These are phyloP conservation scores for Gaillardinia entomophila DNA, from an alignment of 805 yeast genomes.

Conservation along the genomic window DNA sequence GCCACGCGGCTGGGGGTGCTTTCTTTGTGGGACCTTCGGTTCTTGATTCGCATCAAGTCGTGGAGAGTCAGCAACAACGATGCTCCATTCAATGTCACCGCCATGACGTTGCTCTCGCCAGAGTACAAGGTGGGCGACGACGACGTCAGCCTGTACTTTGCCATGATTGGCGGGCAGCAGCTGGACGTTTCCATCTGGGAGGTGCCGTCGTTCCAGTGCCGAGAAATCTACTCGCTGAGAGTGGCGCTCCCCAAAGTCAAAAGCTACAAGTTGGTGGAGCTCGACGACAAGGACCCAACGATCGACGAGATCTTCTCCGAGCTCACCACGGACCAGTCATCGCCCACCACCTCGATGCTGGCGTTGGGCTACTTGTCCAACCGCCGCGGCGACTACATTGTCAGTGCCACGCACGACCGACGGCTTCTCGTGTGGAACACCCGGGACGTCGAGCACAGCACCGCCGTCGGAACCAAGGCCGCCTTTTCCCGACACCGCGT, in stretches of 20 bases:
- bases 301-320: constrained; percentile 13
- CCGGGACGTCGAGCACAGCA: constrained; percentile 6
- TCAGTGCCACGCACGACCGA: constrained; percentile 21
- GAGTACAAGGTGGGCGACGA: constrained; percentile 25
- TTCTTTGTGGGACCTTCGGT: constrained; percentile 78
- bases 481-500: constrained; percentile 8
- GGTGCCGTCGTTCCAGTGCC: constrained; percentile 56
- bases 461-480: constrained; percentile 1
- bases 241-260: constrained; percentile 13
- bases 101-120: constrained; percentile 40
- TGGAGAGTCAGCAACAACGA: constrained; percentile 47
- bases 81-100: constrained; percentile 37
- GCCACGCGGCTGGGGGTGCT: constrained; percentile 76
- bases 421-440: constrained; percentile 25
- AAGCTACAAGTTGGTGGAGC: constrained; percentile 17
- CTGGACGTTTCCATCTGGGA: constrained; percentile 72
- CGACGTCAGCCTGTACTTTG: constrained; percentile 23
- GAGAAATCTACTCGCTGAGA: constrained; percentile 22
- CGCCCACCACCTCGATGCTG: too few species aligned
- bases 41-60: constrained; percentile 51
- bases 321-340: constrained; percentile 8
- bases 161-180: constrained; percentile 56
- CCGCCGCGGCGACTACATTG: constrained; percentile 8
- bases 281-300: constrained; percentile 7
- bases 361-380: constrained; percentile 4